Base-by-base conservation (phyloP, 2,329 filamentous ascomycete species). In the Zasmidium angulare region DNA sequence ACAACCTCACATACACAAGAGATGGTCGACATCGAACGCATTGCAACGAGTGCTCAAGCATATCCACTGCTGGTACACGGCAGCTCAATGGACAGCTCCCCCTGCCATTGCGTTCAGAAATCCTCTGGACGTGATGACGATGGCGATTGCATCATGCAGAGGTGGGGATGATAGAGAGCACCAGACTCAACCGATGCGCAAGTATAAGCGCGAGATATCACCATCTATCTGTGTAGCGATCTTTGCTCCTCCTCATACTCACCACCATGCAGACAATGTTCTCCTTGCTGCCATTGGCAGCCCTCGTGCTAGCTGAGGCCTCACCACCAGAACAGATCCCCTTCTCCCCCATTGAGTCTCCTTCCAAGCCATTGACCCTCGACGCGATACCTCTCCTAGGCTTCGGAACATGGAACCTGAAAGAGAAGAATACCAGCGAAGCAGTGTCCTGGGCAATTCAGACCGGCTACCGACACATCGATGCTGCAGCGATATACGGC, bases 381-480 rank as follows among this genome's bases (percentile, higher is more conserved):
- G 68, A 70, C 26, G 55, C 60, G 0, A 72, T 74, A 17, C 73
- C 74, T 24, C 61, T 69, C 0, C 61, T 77, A 2, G 74, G 75
- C 19, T 76, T 75, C 53, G 75, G 74, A 10, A 77, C 75, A 1
- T 77, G 74, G 73, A 74, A 75, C 50, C 63, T 76, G 4, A 69
- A 70, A 46, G 66, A 67, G 46, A 59, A 63, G 19, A 76, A 75
- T 60, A 70, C 72, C 43, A 71, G 70, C 50, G 72, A 72, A 36
- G 72, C 73, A 21, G 74, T 76, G 2, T 74, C 73, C 1, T 66
- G 66, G 53, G 75, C 75, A 3, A 72, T 82, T 26, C 75, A 80
- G 48, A 67, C 75, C 47, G 82, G 82, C n/a, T 84, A 84, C 69
- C 76, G 79, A 17, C 81, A 53, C 68, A 80, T 84, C 61, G 82